These are phyloP conservation scores for Saussurea involucrata DNA, from an alignment of 129 eudicot genomes.

Conservation along the genomic window DNA sequence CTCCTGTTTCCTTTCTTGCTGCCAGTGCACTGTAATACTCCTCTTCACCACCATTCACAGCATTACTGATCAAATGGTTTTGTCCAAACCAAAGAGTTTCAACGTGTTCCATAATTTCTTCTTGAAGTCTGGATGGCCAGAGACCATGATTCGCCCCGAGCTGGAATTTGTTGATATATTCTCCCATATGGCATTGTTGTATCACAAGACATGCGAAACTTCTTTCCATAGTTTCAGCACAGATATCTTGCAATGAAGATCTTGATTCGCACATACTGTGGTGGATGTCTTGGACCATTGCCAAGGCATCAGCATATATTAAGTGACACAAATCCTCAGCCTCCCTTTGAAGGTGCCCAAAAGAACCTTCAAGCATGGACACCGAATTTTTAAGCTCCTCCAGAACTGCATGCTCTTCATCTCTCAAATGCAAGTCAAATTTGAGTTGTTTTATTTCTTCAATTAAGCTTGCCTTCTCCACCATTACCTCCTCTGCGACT, in stretches of 20 bases:
- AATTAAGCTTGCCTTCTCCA: conserved; percentile 49
- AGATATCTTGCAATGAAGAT: conserved; percentile 52
- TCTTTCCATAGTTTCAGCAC: conserved; percentile 44
- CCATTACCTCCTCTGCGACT: conserved; percentile 55
- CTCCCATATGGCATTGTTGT: conserved; percentile 49
- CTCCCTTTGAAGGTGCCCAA: conserved; percentile 45
- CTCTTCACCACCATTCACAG: conserved; percentile 20
- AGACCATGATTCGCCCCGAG: background rate
- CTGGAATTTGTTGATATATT: conserved; percentile 19
- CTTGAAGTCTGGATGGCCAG: conserved; percentile 22
- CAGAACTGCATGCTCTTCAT: conserved; percentile 40
- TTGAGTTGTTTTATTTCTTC: conserved; percentile 58
- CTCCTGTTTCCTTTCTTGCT: conserved; percentile 28
- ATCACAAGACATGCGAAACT: conserved; percentile 43
- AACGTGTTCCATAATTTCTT: conserved; percentile 9
- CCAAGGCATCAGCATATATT: conserved; percentile 44
- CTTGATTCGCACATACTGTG: conserved; percentile 34
- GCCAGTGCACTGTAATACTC: conserved; percentile 17
- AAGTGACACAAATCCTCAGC: conserved; percentile 46
- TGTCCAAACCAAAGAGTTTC: conserved; percentile 7
- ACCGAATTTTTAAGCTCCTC: conserved; percentile 33
- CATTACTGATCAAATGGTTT: background rate
- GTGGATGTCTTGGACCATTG: conserved; percentile 35
- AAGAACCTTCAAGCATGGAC: conserved; percentile 53
- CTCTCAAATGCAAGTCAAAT: conserved; percentile 29